Evolutionary conservation across 108 stramenopile species (phyloP).

Genomic region (Cylindrotheca closterium): DNA sequence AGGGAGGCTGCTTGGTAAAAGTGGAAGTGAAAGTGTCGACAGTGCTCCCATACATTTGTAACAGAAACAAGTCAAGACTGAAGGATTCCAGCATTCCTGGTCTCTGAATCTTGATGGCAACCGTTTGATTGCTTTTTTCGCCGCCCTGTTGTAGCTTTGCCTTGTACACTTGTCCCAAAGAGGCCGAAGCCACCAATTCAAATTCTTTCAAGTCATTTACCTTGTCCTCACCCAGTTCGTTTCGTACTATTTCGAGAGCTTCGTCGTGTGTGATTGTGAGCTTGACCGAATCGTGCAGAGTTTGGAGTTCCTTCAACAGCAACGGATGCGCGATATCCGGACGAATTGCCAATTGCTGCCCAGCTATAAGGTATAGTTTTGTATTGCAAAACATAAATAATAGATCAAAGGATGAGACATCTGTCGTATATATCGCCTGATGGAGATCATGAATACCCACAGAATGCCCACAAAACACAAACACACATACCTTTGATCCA

Average conservation of each 20-base stretch:
- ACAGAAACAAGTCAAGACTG: slow-evolving; percentile 77
- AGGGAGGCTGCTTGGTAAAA: slow-evolving; percentile 66
- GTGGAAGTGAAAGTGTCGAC: slow-evolving; percentile 55
- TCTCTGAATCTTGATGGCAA: slow-evolving; percentile 89
- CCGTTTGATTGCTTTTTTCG: slow-evolving; percentile 10
- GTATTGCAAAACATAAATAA: not conserved
- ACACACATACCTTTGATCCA: slow-evolving; percentile 76
- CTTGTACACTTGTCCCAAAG: slow-evolving; percentile 83
- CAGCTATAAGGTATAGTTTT: slow-evolving; percentile 19
- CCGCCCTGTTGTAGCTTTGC: slow-evolving; percentile 2
- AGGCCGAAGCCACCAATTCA: slow-evolving; percentile 80
- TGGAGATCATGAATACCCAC: not conserved
- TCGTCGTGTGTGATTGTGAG: slow-evolving; percentile 73
- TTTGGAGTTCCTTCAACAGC: slow-evolving; percentile 85
- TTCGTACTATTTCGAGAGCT: slow-evolving; percentile 64
- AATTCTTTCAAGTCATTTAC: slow-evolving; percentile 26
- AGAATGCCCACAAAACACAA: not conserved
- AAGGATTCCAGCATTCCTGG: slow-evolving; percentile 76
- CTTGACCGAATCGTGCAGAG: slow-evolving; percentile 91
- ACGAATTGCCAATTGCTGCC: slow-evolving; percentile 89
- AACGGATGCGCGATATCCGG: slow-evolving; percentile 90
- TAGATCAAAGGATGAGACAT: not conserved
- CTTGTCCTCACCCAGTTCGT: slow-evolving; percentile 42
- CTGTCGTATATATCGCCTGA: not conserved
- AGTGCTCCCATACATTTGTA: slow-evolving; percentile 54